Evolutionary conservation across 305 asterid species (phyloP).

Genomic region (Vinca major): DNA sequence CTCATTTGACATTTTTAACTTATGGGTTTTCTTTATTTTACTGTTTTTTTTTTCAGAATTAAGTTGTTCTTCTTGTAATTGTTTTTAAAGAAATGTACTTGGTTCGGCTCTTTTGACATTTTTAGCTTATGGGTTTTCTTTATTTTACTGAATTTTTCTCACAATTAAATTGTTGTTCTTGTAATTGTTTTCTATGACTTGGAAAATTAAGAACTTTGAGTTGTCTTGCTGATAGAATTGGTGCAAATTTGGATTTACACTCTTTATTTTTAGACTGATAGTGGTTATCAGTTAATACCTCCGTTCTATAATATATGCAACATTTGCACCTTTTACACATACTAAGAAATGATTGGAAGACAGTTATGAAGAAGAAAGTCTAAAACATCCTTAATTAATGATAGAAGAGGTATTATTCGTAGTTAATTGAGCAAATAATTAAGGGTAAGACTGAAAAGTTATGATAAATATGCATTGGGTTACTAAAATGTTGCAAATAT

Average conservation of each 20-base stretch:
- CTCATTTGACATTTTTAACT: not conserved
- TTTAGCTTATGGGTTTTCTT: slow-evolving; percentile 6
- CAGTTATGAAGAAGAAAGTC: too few species aligned
- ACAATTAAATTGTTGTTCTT: not conserved
- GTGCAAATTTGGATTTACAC: not conserved
- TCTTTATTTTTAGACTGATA: not conserved
- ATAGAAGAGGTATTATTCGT: too few species aligned
- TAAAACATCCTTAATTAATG: too few species aligned
- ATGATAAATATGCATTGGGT: too few species aligned
- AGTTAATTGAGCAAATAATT: too few species aligned
- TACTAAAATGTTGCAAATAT: too few species aligned
- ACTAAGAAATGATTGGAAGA: too few species aligned
- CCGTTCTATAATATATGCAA: too few species aligned
- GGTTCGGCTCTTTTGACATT: not conserved
- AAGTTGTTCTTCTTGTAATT: not conserved
- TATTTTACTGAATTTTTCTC: not conserved
- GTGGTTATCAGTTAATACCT: not conserved
- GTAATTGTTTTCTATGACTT: not conserved
- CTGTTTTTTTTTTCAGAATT: not conserved
- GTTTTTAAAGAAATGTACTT: too few species aligned
- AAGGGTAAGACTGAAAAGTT: too few species aligned
- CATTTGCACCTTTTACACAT: too few species aligned
- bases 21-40: slow-evolving; percentile 3
- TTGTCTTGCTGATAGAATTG: not conserved
- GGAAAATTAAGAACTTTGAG: not conserved